Conservation (phyloP, 257 asterid species). For the Ilex aquifolium region DNA sequence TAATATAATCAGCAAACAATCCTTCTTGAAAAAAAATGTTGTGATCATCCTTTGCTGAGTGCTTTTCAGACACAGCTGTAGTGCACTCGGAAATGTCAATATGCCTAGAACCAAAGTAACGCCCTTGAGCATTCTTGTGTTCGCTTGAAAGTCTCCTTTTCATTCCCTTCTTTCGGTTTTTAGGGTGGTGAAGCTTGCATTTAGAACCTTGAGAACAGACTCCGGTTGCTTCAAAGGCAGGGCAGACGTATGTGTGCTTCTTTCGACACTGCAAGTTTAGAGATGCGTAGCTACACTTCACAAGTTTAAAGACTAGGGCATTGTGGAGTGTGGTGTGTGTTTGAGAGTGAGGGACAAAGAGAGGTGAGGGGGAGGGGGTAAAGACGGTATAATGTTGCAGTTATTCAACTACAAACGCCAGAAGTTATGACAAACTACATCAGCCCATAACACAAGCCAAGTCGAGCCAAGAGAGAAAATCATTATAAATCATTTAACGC, state of each 20-base stretch:
- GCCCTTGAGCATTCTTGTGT: slow-evolving; percentile 55
- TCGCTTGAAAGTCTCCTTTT: slow-evolving; percentile 39
- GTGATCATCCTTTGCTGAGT: slow-evolving; percentile 34
- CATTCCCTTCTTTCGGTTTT: slow-evolving; percentile 41
- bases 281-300: slow-evolving; percentile 43
- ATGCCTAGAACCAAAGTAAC: slow-evolving; percentile 77
- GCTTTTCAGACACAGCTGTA: slow-evolving; percentile 21
- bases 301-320: slow-evolving; percentile 39
- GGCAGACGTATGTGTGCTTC: slow-evolving; percentile 88
- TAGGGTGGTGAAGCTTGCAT: slow-evolving; percentile 98
- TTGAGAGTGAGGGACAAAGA: too few species aligned
- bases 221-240: slow-evolving; percentile 75
- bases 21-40: slow-evolving; percentile 35
- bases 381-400: slow-evolving; percentile 6
- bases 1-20: slow-evolving; percentile 54
- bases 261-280: slow-evolving; percentile 83
- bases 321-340: slow-evolving; percentile 15
- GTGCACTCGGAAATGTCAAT: slow-evolving; percentile 28
- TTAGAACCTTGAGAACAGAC: slow-evolving; percentile 54
- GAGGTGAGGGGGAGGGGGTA: slow-evolving; percentile 13
- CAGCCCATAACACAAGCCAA: too few species aligned
- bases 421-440: not conserved
- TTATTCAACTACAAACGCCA: not conserved
- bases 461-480: too few species aligned
- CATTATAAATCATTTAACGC: not conserved